Evolutionary conservation across 1,284 basidiomycete genomes (phyloP).

Genomic region (Ustilago hordei): DNA sequence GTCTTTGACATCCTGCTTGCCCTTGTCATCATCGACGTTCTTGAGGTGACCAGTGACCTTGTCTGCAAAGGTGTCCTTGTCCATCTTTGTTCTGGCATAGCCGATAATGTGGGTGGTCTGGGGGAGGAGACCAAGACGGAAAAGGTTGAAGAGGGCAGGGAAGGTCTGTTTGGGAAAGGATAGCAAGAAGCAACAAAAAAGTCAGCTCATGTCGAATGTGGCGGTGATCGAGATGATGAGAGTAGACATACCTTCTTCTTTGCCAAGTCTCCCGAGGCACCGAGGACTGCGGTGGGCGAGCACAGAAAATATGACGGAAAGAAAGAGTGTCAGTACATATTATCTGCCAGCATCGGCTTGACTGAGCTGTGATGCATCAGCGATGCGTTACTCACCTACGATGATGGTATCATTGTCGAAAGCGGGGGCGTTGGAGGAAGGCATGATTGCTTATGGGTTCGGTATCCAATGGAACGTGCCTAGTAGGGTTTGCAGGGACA

Average conservation of each 20-base stretch:
- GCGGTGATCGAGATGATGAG: no score
- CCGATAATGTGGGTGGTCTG: slow-evolving; percentile 67
- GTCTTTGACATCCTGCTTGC: slow-evolving; percentile 50
- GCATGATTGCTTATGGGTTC: slow-evolving; percentile 27
- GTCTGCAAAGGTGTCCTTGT: slow-evolving; percentile 63
- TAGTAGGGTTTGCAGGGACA: not conserved
- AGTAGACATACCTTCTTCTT: slow-evolving; percentile 89
- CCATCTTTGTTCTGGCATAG: slow-evolving; percentile 70
- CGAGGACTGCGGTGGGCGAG: slow-evolving; percentile 78
- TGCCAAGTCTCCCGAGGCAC: slow-evolving; percentile 95
- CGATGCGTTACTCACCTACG: slow-evolving; percentile 57
- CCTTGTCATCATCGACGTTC: slow-evolving; percentile 53
- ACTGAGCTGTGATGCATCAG: not conserved
- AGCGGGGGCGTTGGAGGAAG: slow-evolving; percentile 43
- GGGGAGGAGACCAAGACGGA: slow-evolving; percentile 59
- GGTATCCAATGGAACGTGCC: not conserved
- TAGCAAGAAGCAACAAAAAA: not conserved
- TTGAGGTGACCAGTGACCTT: slow-evolving; percentile 61
- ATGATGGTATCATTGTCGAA: slow-evolving; percentile 64
- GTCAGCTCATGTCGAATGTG: not conserved
- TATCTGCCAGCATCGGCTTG: not conserved
- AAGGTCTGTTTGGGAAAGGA: slow-evolving; percentile 46
- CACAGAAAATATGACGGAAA: not conserved
- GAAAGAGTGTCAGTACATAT: not conserved
- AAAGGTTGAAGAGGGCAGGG: slow-evolving; percentile 67